These are phyloP conservation scores for Scleromitrula shiraiana DNA, from an alignment of 2,329 filamentous ascomycete species.

Conservation along the genomic window DNA sequence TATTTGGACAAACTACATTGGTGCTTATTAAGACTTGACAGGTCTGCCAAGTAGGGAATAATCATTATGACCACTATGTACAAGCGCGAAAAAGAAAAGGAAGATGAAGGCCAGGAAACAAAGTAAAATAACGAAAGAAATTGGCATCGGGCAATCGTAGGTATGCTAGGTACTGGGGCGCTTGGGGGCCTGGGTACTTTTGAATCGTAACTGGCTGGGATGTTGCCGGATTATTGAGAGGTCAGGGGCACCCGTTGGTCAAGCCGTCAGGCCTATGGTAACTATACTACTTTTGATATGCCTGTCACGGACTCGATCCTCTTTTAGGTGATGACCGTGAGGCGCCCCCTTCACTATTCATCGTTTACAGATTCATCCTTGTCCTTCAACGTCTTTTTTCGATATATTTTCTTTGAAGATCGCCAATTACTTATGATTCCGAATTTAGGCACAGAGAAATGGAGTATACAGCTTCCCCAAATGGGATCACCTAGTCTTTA, in stretches of 20 bases:
- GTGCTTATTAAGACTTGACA: conserved; percentile 23
- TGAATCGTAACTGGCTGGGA: conserved; percentile 5
- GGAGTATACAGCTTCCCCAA: conserved; percentile 6
- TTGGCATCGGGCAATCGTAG: conserved; percentile 1
- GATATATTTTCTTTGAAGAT: conserved; percentile 23
- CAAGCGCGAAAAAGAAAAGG: conserved; percentile 13
- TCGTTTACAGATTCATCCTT: conserved; percentile 15
- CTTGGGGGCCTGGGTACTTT: conserved; percentile 10
- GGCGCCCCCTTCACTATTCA: conserved; percentile 15
- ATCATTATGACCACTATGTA: too few relatives aligned
- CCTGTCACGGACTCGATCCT: conserved; percentile 17
- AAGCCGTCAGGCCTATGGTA: conserved; percentile 3
- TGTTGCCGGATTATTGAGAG: conserved; percentile 20
- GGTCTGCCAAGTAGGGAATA: background rate
- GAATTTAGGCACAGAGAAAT: conserved; percentile 24
- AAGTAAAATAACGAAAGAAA: background rate
- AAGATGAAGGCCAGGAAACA: conserved; percentile 1
- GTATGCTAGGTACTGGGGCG: conserved; percentile 13
- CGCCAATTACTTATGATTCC: conserved; percentile 20
- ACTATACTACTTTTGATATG: conserved; percentile 17
- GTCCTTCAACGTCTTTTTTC: conserved; percentile 22
- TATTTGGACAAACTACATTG: background rate
- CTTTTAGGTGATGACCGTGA: conserved; percentile 19
- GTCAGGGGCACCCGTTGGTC: conserved; percentile 15
- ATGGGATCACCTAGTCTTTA: conserved; percentile 11